Percentiles rank a stretch among this genome's conserved stretches.
Conservation (phyloP, 345 rosid species). For the Physaria fendleri region DNA sequence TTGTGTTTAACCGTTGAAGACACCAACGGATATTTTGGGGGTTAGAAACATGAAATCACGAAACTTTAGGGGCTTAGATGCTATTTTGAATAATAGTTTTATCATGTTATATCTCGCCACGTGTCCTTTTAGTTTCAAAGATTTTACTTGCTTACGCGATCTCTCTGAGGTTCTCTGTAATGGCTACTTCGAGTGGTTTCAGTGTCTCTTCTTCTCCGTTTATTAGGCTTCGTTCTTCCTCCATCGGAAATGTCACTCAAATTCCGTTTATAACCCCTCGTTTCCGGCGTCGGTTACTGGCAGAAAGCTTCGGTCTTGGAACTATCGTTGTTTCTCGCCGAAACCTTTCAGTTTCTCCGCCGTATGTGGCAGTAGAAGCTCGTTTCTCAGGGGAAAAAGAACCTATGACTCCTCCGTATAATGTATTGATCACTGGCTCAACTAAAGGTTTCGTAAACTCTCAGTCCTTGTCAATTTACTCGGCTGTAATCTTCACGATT, state of each 20-base stretch:
- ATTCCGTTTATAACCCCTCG: background rate
- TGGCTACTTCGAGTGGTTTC: constrained; percentile 16
- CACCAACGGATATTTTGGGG: too few relatives aligned
- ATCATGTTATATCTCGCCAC: constrained; percentile 15
- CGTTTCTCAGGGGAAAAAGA: constrained; percentile 32
- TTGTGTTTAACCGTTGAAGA: too few relatives aligned
- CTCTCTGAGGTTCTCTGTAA: constrained; percentile 13
- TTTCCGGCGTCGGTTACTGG: background rate
- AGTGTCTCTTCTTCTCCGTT: constrained; percentile 25
- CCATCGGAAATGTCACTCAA: background rate
- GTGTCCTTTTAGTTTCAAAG: constrained; percentile 7
- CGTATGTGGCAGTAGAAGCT: constrained; percentile 23
- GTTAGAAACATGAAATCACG: background rate
- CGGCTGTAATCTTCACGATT: background rate
- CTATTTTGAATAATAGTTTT: constrained; percentile 10
- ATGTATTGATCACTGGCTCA: constrained; percentile 86
- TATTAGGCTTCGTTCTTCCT: constrained; percentile 13
- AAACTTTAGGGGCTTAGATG: background rate
- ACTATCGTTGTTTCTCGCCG: constrained; percentile 30
- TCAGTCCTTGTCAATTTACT: background rate
- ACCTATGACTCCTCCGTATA: constrained; percentile 75
- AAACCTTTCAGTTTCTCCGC: constrained; percentile 11
- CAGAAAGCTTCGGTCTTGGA: constrained; percentile 6
- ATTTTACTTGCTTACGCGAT: background rate
- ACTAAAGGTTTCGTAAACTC: constrained; percentile 52